Conservation (phyloP, 2,329 filamentous ascomycete species). For the Fusarium musae region DNA sequence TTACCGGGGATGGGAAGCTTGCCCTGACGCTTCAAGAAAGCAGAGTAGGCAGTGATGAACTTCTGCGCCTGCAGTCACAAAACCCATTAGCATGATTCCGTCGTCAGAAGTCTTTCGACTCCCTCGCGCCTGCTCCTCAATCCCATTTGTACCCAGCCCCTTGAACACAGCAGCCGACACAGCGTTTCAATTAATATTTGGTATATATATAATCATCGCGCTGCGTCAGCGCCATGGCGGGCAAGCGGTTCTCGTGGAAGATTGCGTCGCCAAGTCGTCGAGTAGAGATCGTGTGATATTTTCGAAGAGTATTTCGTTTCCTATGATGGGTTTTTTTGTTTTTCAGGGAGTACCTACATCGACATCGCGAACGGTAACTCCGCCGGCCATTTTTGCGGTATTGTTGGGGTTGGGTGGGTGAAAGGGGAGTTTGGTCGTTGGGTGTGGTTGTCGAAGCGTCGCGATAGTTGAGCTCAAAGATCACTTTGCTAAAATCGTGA, state of each 20-base stretch:
- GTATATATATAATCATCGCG: constrained; percentile 15
- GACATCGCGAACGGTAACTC: constrained; percentile 86
- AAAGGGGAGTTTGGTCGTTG: constrained; percentile 45
- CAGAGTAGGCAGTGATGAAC: constrained; percentile 87
- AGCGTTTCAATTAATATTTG: constrained; percentile 30
- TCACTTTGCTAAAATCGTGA: constrained; percentile 8
- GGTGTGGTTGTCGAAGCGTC: constrained; percentile 47
- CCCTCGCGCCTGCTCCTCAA: constrained; percentile 76
- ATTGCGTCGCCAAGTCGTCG: constrained; percentile 46
- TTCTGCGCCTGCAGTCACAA: constrained; percentile 76
- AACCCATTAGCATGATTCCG: constrained; percentile 77
- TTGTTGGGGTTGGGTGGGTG: constrained; percentile 45
- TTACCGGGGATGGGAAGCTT: constrained; percentile 90
- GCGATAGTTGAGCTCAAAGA: constrained; percentile 36
- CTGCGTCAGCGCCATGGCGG: constrained; percentile 39
- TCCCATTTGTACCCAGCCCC: constrained; percentile 44
- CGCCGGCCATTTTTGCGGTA: constrained; percentile 81
- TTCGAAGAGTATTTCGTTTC: constrained; percentile 11
- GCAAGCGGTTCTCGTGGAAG: constrained; percentile 41
- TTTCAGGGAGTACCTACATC: constrained; percentile 71
- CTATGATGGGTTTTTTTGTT: constrained; percentile 5
- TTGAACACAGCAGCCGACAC: constrained; percentile 28
- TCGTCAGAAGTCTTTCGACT: constrained; percentile 78
- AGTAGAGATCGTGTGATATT: constrained; percentile 23
- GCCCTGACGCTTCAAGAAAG: constrained; percentile 93